These are phyloP conservation scores for Xylariaceae sp. DNA, from an alignment of 2,329 filamentous ascomycete genomes.

Conservation along the genomic window DNA sequence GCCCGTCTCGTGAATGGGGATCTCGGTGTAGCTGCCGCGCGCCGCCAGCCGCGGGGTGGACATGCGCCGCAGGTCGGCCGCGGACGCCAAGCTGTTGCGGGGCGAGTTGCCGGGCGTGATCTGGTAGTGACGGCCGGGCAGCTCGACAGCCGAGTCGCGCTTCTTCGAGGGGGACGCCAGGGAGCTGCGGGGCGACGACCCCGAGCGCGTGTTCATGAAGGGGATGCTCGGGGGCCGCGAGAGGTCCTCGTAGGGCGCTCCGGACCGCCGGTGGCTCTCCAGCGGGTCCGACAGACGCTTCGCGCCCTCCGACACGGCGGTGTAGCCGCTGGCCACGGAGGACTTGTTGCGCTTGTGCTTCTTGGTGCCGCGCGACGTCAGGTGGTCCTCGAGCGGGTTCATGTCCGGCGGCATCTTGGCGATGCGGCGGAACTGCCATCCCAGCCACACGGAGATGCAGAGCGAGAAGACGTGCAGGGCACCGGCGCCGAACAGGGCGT, in stretches of 20 bases:
- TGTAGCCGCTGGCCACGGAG: conserved; percentile 41
- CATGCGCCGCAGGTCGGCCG: conserved; percentile 39
- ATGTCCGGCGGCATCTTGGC: conserved; percentile 79
- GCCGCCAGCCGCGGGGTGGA: conserved; percentile 30
- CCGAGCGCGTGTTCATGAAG: conserved; percentile 70
- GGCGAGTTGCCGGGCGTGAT: conserved; percentile 35
- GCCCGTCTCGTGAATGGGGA: conserved; percentile 37
- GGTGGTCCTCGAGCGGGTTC: conserved; percentile 83
- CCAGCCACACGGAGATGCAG: conserved; percentile 65
- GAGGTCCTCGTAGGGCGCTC: conserved; percentile 35
- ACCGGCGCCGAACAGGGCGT: conserved; percentile 55
- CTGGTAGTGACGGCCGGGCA: conserved; percentile 51
- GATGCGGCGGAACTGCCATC: conserved; percentile 75
- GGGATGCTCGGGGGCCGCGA: conserved; percentile 54
- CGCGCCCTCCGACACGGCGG: conserved; percentile 38
- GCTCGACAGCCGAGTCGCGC: conserved; percentile 45
- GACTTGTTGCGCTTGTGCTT: conserved; percentile 68
- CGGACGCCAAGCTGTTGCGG: conserved; percentile 33
- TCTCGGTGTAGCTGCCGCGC: conserved; percentile 41
- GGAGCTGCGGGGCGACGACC: conserved; percentile 53
- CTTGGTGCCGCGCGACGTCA: conserved; percentile 66
- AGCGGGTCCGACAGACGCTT: conserved; percentile 50
- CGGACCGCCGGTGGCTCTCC: conserved; percentile 35
- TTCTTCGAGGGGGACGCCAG: conserved; percentile 40
- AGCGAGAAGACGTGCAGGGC: conserved; percentile 66